phyloP scores from a whole-genome alignment of 2,329 filamentous ascomycete genomes.

The Clarireedia monteithiana region DNA sequence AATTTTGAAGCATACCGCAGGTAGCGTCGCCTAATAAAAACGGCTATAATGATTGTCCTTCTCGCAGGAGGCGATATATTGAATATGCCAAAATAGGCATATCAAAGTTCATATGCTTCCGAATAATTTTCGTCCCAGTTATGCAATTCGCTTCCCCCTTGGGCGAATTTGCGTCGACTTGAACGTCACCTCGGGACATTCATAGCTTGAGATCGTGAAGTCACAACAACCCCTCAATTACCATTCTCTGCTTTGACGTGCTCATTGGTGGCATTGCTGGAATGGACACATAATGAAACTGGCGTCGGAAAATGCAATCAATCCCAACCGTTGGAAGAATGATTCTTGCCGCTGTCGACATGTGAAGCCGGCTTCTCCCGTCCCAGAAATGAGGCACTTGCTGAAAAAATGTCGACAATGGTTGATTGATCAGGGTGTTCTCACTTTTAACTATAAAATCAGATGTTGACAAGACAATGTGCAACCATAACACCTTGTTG shows the following conservation, averaged over 20 bases:
- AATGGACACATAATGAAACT: not conserved
- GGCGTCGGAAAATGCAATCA: not conserved
- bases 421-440: not conserved
- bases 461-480: not conserved
- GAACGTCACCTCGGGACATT: not conserved
- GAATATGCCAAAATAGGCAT: not conserved
- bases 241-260: not conserved
- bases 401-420: not conserved
- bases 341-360: not conserved
- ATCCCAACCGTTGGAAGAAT: not conserved
- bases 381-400: not conserved
- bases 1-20: not conserved
- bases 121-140: slow-evolving; percentile 7
- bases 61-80: not conserved
- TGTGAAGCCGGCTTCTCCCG: slow-evolving; percentile 1
- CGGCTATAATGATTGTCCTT: not conserved
- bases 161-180: not conserved
- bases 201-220: not conserved
- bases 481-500: not conserved
- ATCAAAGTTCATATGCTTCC: slow-evolving; percentile 5
- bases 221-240: not conserved
- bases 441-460: not conserved
- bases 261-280: not conserved
- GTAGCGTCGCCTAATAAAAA: not conserved
- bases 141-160: not conserved